Base-by-base conservation (phyloP, 1,284 basidiomycete species). In the Cerrena zonata region DNA sequence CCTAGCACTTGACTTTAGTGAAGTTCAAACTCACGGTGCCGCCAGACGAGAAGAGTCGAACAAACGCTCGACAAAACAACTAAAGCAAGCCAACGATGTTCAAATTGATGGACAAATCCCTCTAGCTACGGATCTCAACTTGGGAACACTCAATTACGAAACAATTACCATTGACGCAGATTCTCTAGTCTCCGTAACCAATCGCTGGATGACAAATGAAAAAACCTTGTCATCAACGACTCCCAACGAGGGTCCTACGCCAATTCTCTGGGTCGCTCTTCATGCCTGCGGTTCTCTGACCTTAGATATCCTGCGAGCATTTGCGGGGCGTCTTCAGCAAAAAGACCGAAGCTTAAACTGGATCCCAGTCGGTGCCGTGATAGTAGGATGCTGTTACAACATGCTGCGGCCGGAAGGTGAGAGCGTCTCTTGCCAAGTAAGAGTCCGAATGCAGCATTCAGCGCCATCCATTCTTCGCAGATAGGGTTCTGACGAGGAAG, bases 231-330 rank as follows among this genome's bases (percentile, higher is more conserved):
- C 23, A 18, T 21, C 24, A 38, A 7, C 7, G 7, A 11, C 24
- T 44, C 12, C 12, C 47, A 21, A 46, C 3, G 15, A 23, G 7
- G 13, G 22, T 5, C 66, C 69, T 2, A 57, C 69, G 5, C 79
- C 79, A 2, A 72, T 86, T 3, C 64, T 84, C 26, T 68, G 87
- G 45, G 76, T 86, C 25, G 85, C 80, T 11, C 70, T 88, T 41
- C 85, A 88, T 56, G 81, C 73, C 4, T 76, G 71, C 51, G 77
- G 77, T 3, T 75, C 76, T 2, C 66, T 79, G 13, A 76, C 75
- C 1, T 63, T 72, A 38, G 69, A 76, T 52, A 69, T 78, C 5
- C 50, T 77, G 36, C 72, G 73, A 21, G 63, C 69, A 19, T 67
- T 75, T 34, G 15, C 61, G 44, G 65, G 47, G 52, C 61, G 43